Evolutionary conservation across 1,284 basidiomycete genomes (phyloP), one percentile per base, ranked within the genome.

Genomic region (Sanghuangporus weigelae): DNA sequence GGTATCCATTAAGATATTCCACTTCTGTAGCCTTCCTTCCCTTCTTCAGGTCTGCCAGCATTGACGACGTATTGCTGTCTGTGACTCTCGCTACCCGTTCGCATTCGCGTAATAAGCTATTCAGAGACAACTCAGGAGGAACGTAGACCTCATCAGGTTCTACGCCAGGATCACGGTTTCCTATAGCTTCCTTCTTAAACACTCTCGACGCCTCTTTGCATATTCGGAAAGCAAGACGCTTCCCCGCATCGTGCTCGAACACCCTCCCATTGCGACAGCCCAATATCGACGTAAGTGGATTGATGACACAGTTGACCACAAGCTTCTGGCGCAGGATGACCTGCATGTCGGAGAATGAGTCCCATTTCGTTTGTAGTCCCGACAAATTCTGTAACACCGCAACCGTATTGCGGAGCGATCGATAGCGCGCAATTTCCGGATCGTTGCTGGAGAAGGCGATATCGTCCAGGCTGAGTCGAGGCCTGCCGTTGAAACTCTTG

Each of bases 1-100:
- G 74, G 73, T 96, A 93, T 7, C 96, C 96, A 69, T 95, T 96
- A 72, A 98, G 83, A 70, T 81, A 95, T 26, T 91, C 85, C 44
- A 96, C 82, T 76, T 96, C 93, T 0, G 93, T 94, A 26, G 71
- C 63, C 61, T 76, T 65, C 16, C 71, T 77, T 40, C 86, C 85
- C 55, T 75, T 74, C 66, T 80, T 79, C 42, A 94, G 74, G 69
- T 95, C 92, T 16, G 77, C 72, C 16, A 92, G 78, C 86, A 93
- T 95, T n/a, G 87, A 90, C 8, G 90, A 92, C 51, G 84, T 81
- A 71, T 94, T 93, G 12, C 76, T 74, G 51, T 74, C 76, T 3
- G 92, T 94, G 40, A 75, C 65, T 4, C 77, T 66, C 10, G 85
- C 80, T 23, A 92, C 80, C 7, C 81, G 80, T 54, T 81, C 60